Conservation (phyloP, 148 eudicot species). For the Polygonum maritimum region DNA sequence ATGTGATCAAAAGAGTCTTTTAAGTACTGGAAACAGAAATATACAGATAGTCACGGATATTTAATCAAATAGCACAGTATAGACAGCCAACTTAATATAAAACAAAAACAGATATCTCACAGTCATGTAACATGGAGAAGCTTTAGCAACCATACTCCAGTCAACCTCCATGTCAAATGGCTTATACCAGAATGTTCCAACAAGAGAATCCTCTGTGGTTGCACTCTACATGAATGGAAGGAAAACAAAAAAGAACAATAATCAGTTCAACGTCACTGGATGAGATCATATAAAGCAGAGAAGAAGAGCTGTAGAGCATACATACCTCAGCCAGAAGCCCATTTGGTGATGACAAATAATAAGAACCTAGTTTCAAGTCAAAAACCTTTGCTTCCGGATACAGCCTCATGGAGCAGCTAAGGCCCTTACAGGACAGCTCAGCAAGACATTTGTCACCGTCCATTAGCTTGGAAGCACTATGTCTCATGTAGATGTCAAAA, state of each 20-base stretch:
- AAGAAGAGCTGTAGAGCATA: slow-evolving; percentile 7
- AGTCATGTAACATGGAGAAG: slow-evolving; percentile 94
- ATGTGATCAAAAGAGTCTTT: slow-evolving; percentile 83
- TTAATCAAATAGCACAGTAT: background rate
- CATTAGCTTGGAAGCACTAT: slow-evolving; percentile 81
- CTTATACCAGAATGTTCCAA: slow-evolving; percentile 72
- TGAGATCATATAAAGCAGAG: background rate
- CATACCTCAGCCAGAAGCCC: slow-evolving; percentile 91
- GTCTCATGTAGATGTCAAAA: slow-evolving; percentile 89
- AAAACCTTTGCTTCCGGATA: slow-evolving; percentile 73
- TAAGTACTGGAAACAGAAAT: slow-evolving; percentile 52
- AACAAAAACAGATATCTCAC: slow-evolving; percentile 35
- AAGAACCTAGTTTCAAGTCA: slow-evolving; percentile 88
- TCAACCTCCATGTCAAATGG: slow-evolving; percentile 80
- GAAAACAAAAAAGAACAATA: background rate
- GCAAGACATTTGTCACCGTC: slow-evolving; percentile 57
- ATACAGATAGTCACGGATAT: background rate
- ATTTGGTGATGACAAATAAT: slow-evolving; percentile 72
- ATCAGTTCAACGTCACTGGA: background rate
- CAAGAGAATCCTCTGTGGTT: slow-evolving; percentile 63
- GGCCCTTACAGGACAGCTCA: slow-evolving; percentile 84
- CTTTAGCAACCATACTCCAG: slow-evolving; percentile 95
- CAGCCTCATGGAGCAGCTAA: slow-evolving; percentile 64
- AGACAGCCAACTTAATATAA: background rate
- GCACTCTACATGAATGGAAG: slow-evolving; percentile 58